Conservation (phyloP, 208 protist species). For the Leishmania arabica region DNA sequence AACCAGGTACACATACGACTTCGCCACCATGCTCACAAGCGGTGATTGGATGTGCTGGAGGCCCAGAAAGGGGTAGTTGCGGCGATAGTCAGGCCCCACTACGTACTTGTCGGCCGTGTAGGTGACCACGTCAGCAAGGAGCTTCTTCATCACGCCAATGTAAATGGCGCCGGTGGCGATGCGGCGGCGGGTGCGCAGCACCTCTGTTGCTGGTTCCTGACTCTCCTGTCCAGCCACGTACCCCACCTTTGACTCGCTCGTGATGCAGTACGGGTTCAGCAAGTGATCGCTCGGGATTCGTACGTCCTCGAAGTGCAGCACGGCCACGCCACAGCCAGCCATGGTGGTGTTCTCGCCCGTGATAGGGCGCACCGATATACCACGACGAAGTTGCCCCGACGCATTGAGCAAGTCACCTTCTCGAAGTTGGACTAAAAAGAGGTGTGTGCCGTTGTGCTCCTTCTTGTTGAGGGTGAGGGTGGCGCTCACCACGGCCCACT, state of each 20-base stretch:
- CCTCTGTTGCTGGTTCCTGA: conserved; percentile 40
- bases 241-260: conserved; percentile 41
- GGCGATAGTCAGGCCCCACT: conserved; percentile 65
- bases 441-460: conserved; percentile 79
- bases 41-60: conserved; percentile 88
- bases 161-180: conserved; percentile 77
- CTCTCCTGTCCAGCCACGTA: conserved; percentile 44
- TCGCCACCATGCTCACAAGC: conserved; percentile 73
- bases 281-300: conserved; percentile 56
- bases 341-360: conserved; percentile 49
- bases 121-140: conserved; percentile 59
- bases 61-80: conserved; percentile 87
- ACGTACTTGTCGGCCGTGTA: conserved; percentile 71
- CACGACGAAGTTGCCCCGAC: conserved; percentile 39
- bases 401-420: conserved; percentile 21
- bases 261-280: conserved; percentile 66
- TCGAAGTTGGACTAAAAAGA: conserved; percentile 75
- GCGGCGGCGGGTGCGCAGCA: conserved; percentile 63
- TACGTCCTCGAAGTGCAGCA: conserved; percentile 84
- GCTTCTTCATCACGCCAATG: conserved; percentile 64
- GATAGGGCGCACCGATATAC: conserved; percentile 56
- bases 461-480: conserved; percentile 78
- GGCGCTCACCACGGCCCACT: conserved; percentile 84
- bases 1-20: conserved; percentile 75
- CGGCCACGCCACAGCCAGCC: conserved; percentile 52